Conservation (phyloP, 2,329 filamentous ascomycete genomes). For the Neopestalotiopsis rosae region DNA sequence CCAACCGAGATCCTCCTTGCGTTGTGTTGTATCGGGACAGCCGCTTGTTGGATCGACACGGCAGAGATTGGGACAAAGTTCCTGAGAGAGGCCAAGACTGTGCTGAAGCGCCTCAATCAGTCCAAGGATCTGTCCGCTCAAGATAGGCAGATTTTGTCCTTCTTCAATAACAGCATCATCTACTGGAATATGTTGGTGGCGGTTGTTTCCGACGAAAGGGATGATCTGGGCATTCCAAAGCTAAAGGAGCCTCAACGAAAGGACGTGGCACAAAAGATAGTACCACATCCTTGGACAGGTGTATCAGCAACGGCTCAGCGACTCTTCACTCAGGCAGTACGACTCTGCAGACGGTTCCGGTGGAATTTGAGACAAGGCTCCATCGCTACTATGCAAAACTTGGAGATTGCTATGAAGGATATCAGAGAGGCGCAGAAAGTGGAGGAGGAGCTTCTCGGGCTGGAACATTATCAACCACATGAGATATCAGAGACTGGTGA, state of each 20-base stretch:
- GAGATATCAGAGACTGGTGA: conserved; percentile 36
- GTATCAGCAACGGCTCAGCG: conserved; percentile 39
- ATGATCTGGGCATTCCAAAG: conserved; percentile 20
- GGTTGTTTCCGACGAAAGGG: conserved; percentile 41
- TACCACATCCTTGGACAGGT: conserved; percentile 44
- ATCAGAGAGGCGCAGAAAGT: conserved; percentile 40
- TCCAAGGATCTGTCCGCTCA: conserved; percentile 21
- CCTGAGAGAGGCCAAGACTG: conserved; percentile 31
- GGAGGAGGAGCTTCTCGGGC: conserved; percentile 39
- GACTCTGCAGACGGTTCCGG: conserved; percentile 42
- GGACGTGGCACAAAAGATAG: conserved; percentile 16
- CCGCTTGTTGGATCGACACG: conserved; percentile 46
- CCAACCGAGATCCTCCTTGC: conserved; percentile 43
- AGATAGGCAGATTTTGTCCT: conserved; percentile 37
- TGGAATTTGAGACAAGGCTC: conserved; percentile 27
- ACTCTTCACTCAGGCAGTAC: conserved; percentile 40
- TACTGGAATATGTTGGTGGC: conserved; percentile 47
- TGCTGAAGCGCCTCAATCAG: conserved; percentile 19
- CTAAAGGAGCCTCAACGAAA: conserved; percentile 13
- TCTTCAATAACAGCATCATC: conserved; percentile 44
- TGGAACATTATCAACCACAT: conserved; percentile 32
- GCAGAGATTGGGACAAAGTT: conserved; percentile 39
- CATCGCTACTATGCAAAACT: conserved; percentile 28
- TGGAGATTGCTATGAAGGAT: conserved; percentile 33
- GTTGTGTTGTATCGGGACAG: conserved; percentile 46